Percentiles rank a stretch among this genome's conserved stretches.
Conservation (phyloP, 1,139 yeast genomes). For the Arxiozyma bovina region DNA sequence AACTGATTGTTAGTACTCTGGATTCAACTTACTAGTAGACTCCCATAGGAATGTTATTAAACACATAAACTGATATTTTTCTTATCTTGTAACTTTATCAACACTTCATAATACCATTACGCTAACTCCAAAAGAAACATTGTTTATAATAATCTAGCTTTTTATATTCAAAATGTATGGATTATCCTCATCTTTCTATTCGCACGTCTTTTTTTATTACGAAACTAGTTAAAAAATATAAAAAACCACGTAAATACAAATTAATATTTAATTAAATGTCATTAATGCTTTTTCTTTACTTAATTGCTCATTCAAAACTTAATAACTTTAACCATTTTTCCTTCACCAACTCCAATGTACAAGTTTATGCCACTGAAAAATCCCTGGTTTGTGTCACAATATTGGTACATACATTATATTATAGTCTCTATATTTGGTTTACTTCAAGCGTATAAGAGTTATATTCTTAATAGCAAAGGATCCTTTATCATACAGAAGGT, state of each 20-base stretch:
- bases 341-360: background rate
- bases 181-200: too few relatives aligned
- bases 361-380: background rate
- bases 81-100: background rate
- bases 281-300: background rate
- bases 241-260: background rate
- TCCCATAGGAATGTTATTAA: background rate
- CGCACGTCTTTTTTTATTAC: background rate
- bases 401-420: conserved; percentile 14
- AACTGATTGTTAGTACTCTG: background rate
- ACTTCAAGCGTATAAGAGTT: background rate
- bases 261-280: too few relatives aligned
- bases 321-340: too few relatives aligned
- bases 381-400: background rate
- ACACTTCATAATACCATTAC: background rate
- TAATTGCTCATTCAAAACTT: background rate
- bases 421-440: conserved; percentile 12
- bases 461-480: too few relatives aligned
- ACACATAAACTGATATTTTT: background rate
- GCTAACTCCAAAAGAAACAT: too few relatives aligned
- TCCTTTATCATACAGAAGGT: background rate
- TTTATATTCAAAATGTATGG: background rate
- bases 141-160: background rate
- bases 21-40: background rate
- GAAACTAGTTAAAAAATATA: too few relatives aligned